phyloP scores from a whole-genome alignment of 208 protist genomes.

The Trichomonas vaginalis region DNA sequence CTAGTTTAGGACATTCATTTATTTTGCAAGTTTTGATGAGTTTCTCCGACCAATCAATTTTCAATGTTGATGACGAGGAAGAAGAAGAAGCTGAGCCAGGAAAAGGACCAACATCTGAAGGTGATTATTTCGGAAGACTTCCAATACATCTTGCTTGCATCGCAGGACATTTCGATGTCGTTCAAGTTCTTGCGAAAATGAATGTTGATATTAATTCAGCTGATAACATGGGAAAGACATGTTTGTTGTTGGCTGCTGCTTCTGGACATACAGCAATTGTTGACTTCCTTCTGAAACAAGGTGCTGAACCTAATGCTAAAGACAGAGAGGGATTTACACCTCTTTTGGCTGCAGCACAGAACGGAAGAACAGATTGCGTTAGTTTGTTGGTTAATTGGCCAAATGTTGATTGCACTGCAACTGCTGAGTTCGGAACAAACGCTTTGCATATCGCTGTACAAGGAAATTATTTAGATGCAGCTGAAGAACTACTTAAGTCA shows the following conservation, averaged over 20 bases:
- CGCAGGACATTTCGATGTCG: background rate
- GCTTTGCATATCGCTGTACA: background rate
- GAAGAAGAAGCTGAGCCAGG: background rate
- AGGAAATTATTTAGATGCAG: background rate
- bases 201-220: background rate
- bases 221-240: background rate
- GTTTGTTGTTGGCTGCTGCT: background rate
- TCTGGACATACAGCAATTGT: background rate
- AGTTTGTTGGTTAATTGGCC: background rate
- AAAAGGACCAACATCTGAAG: background rate
- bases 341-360: background rate
- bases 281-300: background rate
- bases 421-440: background rate
- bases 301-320: background rate
- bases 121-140: background rate
- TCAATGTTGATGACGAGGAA: background rate
- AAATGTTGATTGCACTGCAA: background rate
- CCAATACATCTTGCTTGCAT: background rate
- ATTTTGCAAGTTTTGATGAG: background rate
- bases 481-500: background rate
- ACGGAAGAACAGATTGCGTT: background rate
- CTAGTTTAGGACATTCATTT: background rate
- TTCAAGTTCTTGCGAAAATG: background rate
- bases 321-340: background rate
- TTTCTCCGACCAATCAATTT: background rate